phyloP scores from a whole-genome alignment of 2,329 filamentous ascomycete genomes.

The Fragosphaeria purpurea region DNA sequence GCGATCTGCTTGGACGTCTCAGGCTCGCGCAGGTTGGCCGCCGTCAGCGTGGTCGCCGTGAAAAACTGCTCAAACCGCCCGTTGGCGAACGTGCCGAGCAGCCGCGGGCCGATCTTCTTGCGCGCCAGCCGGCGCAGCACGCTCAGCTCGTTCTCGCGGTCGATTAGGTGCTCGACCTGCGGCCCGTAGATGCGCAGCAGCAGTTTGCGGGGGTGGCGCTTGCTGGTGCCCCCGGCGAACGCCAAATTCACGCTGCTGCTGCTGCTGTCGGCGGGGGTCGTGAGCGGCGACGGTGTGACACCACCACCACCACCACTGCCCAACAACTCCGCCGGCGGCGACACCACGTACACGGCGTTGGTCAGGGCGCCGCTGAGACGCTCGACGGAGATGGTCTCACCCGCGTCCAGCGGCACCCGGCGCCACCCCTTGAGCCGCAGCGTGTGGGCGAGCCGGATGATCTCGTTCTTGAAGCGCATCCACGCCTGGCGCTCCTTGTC shows the following conservation, averaged over 20 bases:
- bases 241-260: constrained; percentile 17
- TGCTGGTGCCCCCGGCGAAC: background rate
- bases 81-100: constrained; percentile 87
- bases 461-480: constrained; percentile 84
- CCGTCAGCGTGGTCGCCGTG: constrained; percentile 70
- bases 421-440: constrained; percentile 87
- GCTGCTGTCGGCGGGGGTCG: background rate
- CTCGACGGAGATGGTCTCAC: constrained; percentile 59
- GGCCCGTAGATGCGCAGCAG: constrained; percentile 88
- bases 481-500: constrained; percentile 68
- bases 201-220: constrained; percentile 49
- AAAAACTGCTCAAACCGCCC: constrained; percentile 95
- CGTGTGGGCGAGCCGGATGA: constrained; percentile 81
- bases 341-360: constrained; percentile 92
- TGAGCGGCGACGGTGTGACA: background rate
- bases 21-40: constrained; percentile 64
- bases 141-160: constrained; percentile 78
- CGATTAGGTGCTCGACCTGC: constrained; percentile 90
- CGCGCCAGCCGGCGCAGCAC: constrained; percentile 78
- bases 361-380: constrained; percentile 85
- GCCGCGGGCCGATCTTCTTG: constrained; percentile 84
- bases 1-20: constrained; percentile 88
- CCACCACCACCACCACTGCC: background rate
- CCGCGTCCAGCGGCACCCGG: constrained; percentile 62
- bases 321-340: constrained; percentile 57